Percentiles rank a stretch among this genome's conserved stretches.
These are phyloP conservation scores for Daldinia bambusicola DNA, from an alignment of 495 filamentous ascomycete genomes.

Conservation along the genomic window DNA sequence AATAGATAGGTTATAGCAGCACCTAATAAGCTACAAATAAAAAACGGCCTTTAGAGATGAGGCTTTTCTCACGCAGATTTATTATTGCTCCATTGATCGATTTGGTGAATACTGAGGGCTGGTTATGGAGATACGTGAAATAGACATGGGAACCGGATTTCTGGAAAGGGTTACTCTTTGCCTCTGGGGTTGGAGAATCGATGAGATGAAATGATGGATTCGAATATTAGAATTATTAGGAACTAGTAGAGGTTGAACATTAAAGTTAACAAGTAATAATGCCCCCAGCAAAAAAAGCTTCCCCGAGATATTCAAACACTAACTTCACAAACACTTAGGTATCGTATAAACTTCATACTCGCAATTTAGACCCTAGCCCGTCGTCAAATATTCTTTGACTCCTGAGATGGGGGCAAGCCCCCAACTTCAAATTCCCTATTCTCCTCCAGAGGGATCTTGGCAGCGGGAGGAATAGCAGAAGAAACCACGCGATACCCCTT, in stretches of 20 bases:
- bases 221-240: background rate
- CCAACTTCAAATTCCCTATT: constrained; percentile 9
- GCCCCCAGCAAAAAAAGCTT: no score
- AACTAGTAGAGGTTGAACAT: background rate
- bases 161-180: no score
- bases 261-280: no score
- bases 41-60: background rate
- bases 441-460: background rate
- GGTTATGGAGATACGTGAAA: background rate
- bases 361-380: no score
- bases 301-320: no score
- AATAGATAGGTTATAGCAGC: background rate
- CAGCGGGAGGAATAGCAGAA: background rate
- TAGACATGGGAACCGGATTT: background rate
- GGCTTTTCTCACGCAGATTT: background rate
- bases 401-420: background rate
- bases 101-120: background rate
- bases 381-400: constrained; percentile 9
- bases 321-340: no score
- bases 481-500: constrained; percentile 8
- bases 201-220: background rate
- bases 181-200: no score
- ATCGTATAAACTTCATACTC: background rate
- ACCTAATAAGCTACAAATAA: background rate
- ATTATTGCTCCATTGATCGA: background rate